Evolutionary conservation across 495 filamentous ascomycete species (phyloP).

Genomic region (Tuber magnatum): DNA sequence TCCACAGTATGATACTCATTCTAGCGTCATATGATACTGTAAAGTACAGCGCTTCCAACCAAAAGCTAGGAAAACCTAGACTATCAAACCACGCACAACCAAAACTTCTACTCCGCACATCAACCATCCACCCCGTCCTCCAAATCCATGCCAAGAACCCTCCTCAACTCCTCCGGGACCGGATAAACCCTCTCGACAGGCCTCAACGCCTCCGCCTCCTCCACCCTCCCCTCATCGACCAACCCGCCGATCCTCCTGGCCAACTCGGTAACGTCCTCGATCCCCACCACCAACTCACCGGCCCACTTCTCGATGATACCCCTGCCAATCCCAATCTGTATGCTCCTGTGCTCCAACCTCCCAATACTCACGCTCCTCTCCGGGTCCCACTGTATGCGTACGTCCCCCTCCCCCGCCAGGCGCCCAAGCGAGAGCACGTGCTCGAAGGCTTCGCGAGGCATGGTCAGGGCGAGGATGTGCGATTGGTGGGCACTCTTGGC

Average conservation of each 20-base stretch:
- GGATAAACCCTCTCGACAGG: constrained; percentile 48
- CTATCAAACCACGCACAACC: background rate
- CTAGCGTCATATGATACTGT: no score
- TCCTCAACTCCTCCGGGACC: constrained; percentile 43
- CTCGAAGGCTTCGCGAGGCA: constrained; percentile 47
- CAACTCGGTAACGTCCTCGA: constrained; percentile 54
- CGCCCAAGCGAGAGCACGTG: constrained; percentile 41
- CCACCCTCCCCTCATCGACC: constrained; percentile 43
- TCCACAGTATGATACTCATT: no score
- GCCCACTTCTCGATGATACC: constrained; percentile 45
- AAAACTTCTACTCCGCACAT: background rate
- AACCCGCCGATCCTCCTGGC: constrained; percentile 47
- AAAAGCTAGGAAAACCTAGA: no score
- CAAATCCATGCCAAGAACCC: constrained; percentile 38
- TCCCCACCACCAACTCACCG: constrained; percentile 49
- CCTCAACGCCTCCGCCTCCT: constrained; percentile 43
- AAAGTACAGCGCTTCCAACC: background rate
- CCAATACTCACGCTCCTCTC: constrained; percentile 47
- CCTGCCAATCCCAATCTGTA: constrained; percentile 56
- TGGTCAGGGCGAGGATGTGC: constrained; percentile 51
- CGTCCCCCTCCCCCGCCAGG: constrained; percentile 41
- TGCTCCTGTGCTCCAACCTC: constrained; percentile 48
- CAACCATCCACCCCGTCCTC: background rate
- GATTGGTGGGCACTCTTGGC: constrained; percentile 48
- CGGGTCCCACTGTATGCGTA: constrained; percentile 60